Percentiles rank a stretch among this genome's conserved stretches.
These are phyloP conservation scores for Pythium apleroticum DNA, from an alignment of 352 stramenopile genomes.

Conservation along the genomic window DNA sequence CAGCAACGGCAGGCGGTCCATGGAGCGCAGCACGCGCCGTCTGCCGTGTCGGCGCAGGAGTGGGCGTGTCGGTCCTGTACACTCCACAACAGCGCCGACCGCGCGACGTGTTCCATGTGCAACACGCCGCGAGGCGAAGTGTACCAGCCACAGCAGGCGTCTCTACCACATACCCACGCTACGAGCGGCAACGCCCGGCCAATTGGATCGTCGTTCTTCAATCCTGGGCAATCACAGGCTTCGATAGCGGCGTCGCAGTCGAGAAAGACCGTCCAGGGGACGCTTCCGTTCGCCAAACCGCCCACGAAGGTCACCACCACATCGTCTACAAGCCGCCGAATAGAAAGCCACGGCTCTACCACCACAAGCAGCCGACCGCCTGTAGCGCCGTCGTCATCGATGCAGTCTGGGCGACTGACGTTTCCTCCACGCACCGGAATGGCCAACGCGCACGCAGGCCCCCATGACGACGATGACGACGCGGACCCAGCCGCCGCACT, in stretches of 20 bases:
- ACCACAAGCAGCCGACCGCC: conserved; percentile 13
- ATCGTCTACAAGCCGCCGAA: conserved; percentile 1
- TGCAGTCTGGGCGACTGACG: background rate
- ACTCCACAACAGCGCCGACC: conserved; percentile 44
- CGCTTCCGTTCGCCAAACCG: conserved; percentile 46
- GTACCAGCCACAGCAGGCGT: conserved; percentile 18
- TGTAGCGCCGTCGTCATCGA: background rate
- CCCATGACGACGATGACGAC: conserved; percentile 7
- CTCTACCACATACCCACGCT: background rate
- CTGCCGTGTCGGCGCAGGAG: conserved; percentile 7
- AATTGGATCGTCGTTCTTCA: background rate
- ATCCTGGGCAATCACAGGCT: background rate
- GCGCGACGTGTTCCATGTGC: conserved; percentile 50
- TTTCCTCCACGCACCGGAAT: conserved; percentile 1
- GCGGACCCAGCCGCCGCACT: background rate
- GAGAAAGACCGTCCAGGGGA: conserved; percentile 62
- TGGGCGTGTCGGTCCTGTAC: conserved; percentile 68
- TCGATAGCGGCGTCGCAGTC: conserved; percentile 6
- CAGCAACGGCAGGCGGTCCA: conserved; percentile 14
- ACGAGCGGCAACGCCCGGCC: background rate
- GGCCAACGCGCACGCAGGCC: background rate
- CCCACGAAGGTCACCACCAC: background rate
- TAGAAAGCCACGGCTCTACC: conserved; percentile 1
- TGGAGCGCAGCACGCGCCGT: background rate
- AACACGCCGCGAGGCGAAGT: conserved; percentile 42